Conservation (phyloP, 768 basidiomycete genomes). For the Kwoniella bestiolae region DNA sequence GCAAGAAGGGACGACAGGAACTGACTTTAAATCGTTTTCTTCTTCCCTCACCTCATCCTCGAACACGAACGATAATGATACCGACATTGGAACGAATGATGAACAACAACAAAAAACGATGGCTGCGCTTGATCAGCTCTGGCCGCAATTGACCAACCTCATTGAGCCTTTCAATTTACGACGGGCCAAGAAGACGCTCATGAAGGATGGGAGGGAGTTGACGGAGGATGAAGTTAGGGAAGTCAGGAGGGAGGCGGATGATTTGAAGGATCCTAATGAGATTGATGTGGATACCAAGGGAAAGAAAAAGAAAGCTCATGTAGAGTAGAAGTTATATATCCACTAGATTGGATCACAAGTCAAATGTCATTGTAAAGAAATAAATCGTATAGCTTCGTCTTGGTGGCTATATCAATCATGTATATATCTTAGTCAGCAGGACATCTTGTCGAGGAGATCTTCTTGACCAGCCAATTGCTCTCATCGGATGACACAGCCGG, state of each 20-base stretch:
- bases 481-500: too few relatives aligned
- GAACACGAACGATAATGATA: neutral
- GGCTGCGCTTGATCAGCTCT: slow-evolving; percentile 54
- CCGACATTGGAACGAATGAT: too few relatives aligned
- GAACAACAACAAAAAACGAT: slow-evolving; percentile 21
- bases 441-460: too few relatives aligned
- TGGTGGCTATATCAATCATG: neutral
- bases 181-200: slow-evolving; percentile 11
- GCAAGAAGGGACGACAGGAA: slow-evolving; percentile 1
- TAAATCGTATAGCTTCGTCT: too few relatives aligned
- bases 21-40: slow-evolving; percentile 19
- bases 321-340: neutral
- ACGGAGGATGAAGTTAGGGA: slow-evolving; percentile 35
- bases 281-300: slow-evolving; percentile 8
- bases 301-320: slow-evolving; percentile 8
- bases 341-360: too few relatives aligned
- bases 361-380: too few relatives aligned
- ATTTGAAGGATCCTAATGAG: slow-evolving; percentile 48
- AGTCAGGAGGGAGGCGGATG: slow-evolving; percentile 51
- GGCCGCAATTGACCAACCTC: slow-evolving; percentile 53
- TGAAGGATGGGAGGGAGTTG: slow-evolving; percentile 12
- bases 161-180: slow-evolving; percentile 52
- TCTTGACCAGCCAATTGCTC: too few relatives aligned
- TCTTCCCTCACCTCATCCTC: neutral
- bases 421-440: neutral